A percentile compares a stretch with the other conserved stretches of the same genome.
Conservation (phyloP, 768 basidiomycete genomes). For the Rubroboletus satanas region DNA sequence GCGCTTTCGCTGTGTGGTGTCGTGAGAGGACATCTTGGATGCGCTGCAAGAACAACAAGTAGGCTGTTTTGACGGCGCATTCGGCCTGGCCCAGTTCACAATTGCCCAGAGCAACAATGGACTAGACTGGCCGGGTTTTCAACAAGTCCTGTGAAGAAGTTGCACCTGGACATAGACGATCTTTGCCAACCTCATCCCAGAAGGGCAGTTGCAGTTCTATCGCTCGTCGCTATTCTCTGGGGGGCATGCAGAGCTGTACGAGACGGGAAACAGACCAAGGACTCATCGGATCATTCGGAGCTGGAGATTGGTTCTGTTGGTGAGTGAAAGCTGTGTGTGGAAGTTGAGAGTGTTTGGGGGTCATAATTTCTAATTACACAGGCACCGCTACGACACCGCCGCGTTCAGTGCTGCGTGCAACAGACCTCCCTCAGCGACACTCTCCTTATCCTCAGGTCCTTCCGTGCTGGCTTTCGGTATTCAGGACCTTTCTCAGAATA, state of each 20-base stretch:
- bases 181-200: no score
- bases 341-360: no score
- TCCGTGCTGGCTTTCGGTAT: slow-evolving; percentile 31
- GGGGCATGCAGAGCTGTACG: no score
- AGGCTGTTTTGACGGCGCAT: background rate
- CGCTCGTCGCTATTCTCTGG: no score
- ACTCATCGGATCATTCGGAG: no score
- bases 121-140: no score
- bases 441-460: background rate
- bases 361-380: no score
- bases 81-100: background rate
- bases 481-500: slow-evolving; percentile 3
- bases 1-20: background rate
- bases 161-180: no score
- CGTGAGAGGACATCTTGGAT: background rate
- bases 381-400: background rate
- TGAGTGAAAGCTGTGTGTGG: no score
- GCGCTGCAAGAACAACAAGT: background rate
- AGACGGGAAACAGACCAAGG: no score
- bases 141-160: background rate
- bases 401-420: background rate
- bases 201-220: no score
- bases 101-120: background rate
- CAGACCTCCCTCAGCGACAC: background rate
- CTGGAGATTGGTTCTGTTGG: no score